Percentiles rank a stretch among this genome's conserved stretches.
phyloP scores from a whole-genome alignment of 768 basidiomycete species.

The Mycena leptocephala region DNA sequence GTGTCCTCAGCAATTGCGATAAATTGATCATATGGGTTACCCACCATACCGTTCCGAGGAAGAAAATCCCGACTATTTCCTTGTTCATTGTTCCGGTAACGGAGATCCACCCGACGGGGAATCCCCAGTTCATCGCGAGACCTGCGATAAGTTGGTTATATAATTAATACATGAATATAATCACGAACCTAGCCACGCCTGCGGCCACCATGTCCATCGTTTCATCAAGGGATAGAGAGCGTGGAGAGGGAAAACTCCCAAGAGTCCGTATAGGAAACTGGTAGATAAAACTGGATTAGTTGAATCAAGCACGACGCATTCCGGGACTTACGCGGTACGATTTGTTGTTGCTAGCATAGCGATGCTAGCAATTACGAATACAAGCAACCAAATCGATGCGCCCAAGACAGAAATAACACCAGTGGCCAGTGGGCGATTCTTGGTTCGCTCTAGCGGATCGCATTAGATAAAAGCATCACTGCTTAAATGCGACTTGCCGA shows the following conservation, averaged over 20 bases:
- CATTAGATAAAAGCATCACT: background rate
- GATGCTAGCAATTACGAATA: background rate
- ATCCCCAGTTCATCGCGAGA: conserved; percentile 10
- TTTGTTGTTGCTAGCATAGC: background rate
- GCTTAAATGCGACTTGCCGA: conserved; percentile 35
- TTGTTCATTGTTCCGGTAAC: background rate
- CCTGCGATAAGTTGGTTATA: background rate
- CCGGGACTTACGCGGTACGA: background rate
- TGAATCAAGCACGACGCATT: background rate
- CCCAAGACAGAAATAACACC: conserved; percentile 38
- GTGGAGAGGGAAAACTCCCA: conserved; percentile 39
- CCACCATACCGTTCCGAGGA: conserved; percentile 1
- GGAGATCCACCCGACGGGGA: background rate
- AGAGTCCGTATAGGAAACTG: conserved; percentile 37
- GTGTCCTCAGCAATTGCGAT: background rate
- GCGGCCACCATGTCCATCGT: conserved; percentile 47
- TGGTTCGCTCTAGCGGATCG: conserved; percentile 40
- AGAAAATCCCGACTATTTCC: background rate
- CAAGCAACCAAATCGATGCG: background rate
- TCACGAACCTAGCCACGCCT: conserved; percentile 45
- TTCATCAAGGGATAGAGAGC: conserved; percentile 48
- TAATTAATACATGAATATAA: background rate
- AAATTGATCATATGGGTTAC: background rate
- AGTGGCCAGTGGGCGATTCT: conserved; percentile 39
- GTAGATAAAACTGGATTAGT: background rate